Evolutionary conservation across 805 yeast species (phyloP).

Genomic region (Lipomyces sp.): DNA sequence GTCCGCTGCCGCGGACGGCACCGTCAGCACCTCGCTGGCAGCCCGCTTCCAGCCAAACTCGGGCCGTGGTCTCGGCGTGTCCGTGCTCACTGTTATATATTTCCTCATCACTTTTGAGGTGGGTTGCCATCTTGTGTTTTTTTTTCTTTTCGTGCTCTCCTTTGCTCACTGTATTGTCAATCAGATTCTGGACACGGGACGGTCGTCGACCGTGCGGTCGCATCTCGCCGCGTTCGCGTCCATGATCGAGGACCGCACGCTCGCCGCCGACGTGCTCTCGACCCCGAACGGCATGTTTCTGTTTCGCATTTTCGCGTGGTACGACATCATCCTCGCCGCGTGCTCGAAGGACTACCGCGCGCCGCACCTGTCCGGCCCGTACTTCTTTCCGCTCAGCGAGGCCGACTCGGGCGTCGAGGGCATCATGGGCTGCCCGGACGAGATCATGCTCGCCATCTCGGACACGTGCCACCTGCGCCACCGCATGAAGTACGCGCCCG

Average conservation of each 20-base stretch:
- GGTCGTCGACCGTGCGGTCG: slow-evolving; percentile 23
- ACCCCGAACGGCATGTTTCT: slow-evolving; percentile 26
- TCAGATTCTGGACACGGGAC: slow-evolving; percentile 21
- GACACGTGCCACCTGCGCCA: slow-evolving; percentile 22
- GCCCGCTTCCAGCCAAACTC: slow-evolving; percentile 15
- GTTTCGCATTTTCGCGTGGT: slow-evolving; percentile 27
- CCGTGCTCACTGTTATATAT: slow-evolving; percentile 25
- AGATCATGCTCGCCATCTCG: slow-evolving; percentile 23
- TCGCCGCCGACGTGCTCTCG: slow-evolving; percentile 23
- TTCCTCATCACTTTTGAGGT: slow-evolving; percentile 23
- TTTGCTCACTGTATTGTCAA: neutral
- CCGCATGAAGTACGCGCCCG: slow-evolving; percentile 17
- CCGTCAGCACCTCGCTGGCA: slow-evolving; percentile 3
- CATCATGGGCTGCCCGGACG: slow-evolving; percentile 28
- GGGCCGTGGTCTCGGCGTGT: slow-evolving; percentile 21
- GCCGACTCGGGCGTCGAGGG: slow-evolving; percentile 24
- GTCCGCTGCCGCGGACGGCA: neutral
- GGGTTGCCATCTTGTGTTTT: no score
- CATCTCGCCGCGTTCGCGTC: slow-evolving; percentile 26
- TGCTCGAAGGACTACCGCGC: slow-evolving; percentile 24
- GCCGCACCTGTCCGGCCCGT: slow-evolving; percentile 21
- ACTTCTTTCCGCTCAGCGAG: slow-evolving; percentile 18
- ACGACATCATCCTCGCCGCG: slow-evolving; percentile 23
- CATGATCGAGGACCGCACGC: slow-evolving; percentile 22
- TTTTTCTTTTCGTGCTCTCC: no score